Conservation (phyloP, 2,329 filamentous ascomycete species). For the Chlorencoelia australis region DNA sequence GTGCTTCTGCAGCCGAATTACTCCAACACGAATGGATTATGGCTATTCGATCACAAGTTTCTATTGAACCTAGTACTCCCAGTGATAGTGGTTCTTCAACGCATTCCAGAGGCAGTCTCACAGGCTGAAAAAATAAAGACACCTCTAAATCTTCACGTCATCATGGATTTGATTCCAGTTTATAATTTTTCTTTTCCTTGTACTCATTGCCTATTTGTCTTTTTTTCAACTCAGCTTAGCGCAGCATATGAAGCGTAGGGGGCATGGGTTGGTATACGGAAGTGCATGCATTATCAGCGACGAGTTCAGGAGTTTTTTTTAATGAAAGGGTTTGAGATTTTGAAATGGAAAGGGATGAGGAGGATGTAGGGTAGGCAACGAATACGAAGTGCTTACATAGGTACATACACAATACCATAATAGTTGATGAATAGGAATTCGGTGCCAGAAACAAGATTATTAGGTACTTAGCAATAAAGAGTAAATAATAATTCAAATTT, state of each 20-base stretch:
- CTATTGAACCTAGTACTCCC: constrained; percentile 51
- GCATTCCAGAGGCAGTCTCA: constrained; percentile 18
- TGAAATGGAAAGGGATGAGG: too few relatives aligned
- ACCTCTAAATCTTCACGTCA: too few relatives aligned
- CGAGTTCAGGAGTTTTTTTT: constrained; percentile 11
- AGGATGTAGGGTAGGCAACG: too few relatives aligned
- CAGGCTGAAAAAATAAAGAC: not conserved
- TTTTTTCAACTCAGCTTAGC: not conserved
- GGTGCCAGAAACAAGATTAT: too few relatives aligned
- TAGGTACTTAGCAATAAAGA: too few relatives aligned
- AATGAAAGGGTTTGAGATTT: too few relatives aligned
- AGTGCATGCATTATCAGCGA: constrained; percentile 15
- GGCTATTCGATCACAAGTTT: constrained; percentile 51
- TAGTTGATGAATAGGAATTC: too few relatives aligned
- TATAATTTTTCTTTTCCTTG: not conserved
- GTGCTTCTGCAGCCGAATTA: constrained; percentile 77
- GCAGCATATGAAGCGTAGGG: constrained; percentile 1
- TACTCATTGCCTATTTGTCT: not conserved
- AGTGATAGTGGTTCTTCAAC: constrained; percentile 36
- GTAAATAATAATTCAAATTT: too few relatives aligned
- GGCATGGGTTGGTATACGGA: constrained; percentile 5
- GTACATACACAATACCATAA: too few relatives aligned
- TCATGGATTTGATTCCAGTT: too few relatives aligned
- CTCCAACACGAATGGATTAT: constrained; percentile 89
- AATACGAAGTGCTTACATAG: too few relatives aligned